A percentile compares a stretch with the other conserved stretches of the same genome.
Conservation (phyloP, 345 rosid genomes). For the Corchorus olitorius region DNA sequence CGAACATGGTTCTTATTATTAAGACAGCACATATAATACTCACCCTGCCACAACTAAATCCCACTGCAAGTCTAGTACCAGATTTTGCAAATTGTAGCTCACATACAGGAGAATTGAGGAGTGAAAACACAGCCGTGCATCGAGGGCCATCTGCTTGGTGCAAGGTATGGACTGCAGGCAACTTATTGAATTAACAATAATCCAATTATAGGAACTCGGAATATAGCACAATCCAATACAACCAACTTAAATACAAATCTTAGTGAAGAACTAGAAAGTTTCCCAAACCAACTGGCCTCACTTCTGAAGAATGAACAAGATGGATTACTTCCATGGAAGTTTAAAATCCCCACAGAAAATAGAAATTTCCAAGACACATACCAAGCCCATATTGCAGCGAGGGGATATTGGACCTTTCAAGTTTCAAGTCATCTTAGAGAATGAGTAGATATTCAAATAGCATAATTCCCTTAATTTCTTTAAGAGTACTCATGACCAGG, state of each 20-base stretch:
- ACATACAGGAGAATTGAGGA: slow-evolving; percentile 59
- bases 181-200: slow-evolving; percentile 11
- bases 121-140: slow-evolving; percentile 65
- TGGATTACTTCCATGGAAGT: neutral
- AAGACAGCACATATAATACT: slow-evolving; percentile 28
- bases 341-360: neutral
- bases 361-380: too few species aligned
- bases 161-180: slow-evolving; percentile 59
- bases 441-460: too few species aligned
- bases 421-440: too few species aligned
- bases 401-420: too few species aligned
- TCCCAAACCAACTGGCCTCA: neutral
- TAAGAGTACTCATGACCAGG: too few species aligned
- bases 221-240: slow-evolving; percentile 10
- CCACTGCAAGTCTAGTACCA: slow-evolving; percentile 71
- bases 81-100: slow-evolving; percentile 50
- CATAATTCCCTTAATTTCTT: too few species aligned
- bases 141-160: slow-evolving; percentile 63
- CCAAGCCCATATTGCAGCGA: too few species aligned
- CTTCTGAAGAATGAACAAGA: neutral
- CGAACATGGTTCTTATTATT: neutral
- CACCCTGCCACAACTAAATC: slow-evolving; percentile 81
- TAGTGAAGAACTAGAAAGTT: neutral
- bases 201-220: neutral
- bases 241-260: neutral